A percentile compares a stretch with the other conserved stretches of the same genome.
phyloP scores from a whole-genome alignment of 192 early-diverging fungal genomes.

The Globomyces pollinis-pini region DNA sequence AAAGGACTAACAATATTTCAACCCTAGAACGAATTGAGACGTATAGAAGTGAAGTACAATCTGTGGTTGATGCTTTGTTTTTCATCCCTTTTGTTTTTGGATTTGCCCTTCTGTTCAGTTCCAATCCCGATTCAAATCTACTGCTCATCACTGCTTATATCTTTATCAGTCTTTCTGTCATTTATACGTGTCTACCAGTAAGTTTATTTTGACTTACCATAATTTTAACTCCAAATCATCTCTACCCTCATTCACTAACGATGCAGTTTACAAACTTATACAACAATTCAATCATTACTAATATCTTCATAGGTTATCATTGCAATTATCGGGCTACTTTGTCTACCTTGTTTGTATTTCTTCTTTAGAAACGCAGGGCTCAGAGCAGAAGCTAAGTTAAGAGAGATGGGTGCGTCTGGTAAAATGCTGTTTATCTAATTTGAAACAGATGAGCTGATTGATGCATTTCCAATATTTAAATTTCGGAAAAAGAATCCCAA shows the following conservation, averaged over 20 bases:
- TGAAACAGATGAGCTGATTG: conserved; percentile 11
- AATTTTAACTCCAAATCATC: background rate
- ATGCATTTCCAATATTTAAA: background rate
- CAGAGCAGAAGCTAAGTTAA: background rate
- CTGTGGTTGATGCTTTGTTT: too few species aligned
- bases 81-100: background rate
- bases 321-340: background rate
- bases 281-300: too few species aligned
- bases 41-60: background rate
- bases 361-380: background rate
- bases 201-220: too few species aligned
- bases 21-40: background rate
- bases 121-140: too few species aligned
- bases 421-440: too few species aligned
- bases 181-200: too few species aligned
- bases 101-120: background rate
- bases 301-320: background rate
- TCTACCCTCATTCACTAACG: background rate
- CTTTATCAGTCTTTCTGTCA: too few species aligned
- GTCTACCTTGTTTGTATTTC: background rate
- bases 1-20: background rate
- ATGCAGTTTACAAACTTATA: background rate
- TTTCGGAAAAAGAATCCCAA: background rate
- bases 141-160: too few species aligned
- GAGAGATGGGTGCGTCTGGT: conserved; percentile 4